Percentiles rank a stretch among this genome's conserved stretches.
phyloP scores from a whole-genome alignment of 176 grass and related monocot genomes.

The Puccinellia tenuiflora region DNA sequence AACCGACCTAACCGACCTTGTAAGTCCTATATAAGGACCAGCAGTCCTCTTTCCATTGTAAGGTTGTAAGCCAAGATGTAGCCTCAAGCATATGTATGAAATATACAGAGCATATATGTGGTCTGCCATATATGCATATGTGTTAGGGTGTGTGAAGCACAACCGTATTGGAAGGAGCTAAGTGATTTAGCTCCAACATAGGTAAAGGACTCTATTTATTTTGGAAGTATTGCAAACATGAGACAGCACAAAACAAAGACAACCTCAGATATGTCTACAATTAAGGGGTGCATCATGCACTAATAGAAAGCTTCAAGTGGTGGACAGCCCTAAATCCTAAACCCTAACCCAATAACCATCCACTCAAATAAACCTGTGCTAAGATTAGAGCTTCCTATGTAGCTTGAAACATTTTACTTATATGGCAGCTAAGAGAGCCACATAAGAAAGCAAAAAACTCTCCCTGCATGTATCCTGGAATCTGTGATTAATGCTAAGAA shows the following conservation, averaged over 20 bases:
- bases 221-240: neutral
- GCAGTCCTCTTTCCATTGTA: too few species aligned
- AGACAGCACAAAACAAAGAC: neutral
- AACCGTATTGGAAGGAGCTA: too few species aligned
- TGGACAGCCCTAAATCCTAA: too few species aligned
- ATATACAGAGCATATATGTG: too few species aligned
- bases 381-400: slow-evolving; percentile 16
- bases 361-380: neutral
- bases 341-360: neutral
- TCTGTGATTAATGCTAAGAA: neutral
- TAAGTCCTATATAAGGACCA: too few species aligned
- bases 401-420: neutral
- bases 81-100: too few species aligned
- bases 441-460: neutral
- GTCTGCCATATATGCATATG: too few species aligned
- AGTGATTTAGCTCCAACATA: too few species aligned
- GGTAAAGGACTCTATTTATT: slow-evolving; percentile 15
- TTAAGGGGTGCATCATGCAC: slow-evolving; percentile 10
- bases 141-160: too few species aligned
- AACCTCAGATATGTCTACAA: slow-evolving; percentile 7
- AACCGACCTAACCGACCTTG: too few species aligned
- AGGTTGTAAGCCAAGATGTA: too few species aligned
- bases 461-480: slow-evolving; percentile 12
- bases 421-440: neutral
- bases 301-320: slow-evolving; percentile 1